Base-by-base conservation (phyloP, 2,329 filamentous ascomycete genomes). In the Verticillium klebahnii region DNA sequence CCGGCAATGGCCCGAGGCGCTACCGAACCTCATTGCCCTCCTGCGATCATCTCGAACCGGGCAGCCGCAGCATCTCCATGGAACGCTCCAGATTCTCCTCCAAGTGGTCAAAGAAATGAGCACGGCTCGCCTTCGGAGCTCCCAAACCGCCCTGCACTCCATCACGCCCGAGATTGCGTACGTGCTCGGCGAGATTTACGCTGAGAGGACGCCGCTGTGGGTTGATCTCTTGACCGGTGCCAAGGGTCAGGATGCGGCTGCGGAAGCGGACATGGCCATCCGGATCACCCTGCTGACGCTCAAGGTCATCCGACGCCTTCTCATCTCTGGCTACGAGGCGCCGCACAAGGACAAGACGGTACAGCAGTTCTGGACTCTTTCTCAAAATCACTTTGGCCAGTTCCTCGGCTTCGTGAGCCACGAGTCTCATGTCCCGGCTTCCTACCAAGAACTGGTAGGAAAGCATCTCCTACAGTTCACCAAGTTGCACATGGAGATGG, bases 91-190 rank as follows among this genome's bases (percentile, higher is more conserved):
- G 59, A 87, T 96, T 14, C 80, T 97, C 12, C 80, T 98, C 15
- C 89, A 94, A 57, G 87, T 97, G 32, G 88, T 96, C 70, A 99
- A 98, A 77, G 95, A 98, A 73, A 80, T 98, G 6, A 88, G 91
- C 0, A 93, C 91, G 0, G 93, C 90, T 2, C 84, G 92, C 54
- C 76, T 98, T 57, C 84, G 88, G 61, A 86, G 85, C 66, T 93
- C 89, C 0, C 88, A 93, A 69, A 87, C 88, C 1, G 89, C 87
- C 40, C 79, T 99, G 17, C 90, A 96, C 67, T 86, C 87, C 1
- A 84, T 91, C 34, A 87, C 93, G 0, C 92, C 93, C 0, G 92
- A 97, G 72, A 85, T 97, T 25, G 85, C 97, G n/a, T 88, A 89
- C 68, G 80, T 95, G 3, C 79, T 98, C 25, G 88, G 86, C 23